A percentile compares a stretch with the other conserved stretches of the same genome.
phyloP scores from a whole-genome alignment of 495 filamentous ascomycete genomes.

The Tuber brumale region DNA sequence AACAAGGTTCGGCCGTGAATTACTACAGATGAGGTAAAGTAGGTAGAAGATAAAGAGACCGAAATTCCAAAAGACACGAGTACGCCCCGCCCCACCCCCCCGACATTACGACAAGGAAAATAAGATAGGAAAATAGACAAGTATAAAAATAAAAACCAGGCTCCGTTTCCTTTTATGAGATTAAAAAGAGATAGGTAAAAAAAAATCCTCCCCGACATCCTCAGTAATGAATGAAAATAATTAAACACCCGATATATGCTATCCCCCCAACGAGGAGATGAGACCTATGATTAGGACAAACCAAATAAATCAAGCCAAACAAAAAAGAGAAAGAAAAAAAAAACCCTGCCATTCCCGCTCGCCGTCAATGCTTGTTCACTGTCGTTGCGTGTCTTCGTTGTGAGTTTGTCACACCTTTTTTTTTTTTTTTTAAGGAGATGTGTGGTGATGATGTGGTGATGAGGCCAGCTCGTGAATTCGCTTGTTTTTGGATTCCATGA shows the following conservation, averaged over 20 bases:
- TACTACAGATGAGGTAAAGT: constrained; percentile 12
- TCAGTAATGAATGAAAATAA: background rate
- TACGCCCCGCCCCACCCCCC: constrained; percentile 1
- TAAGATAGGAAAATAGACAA: constrained; percentile 9
- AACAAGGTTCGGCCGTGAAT: constrained; percentile 1
- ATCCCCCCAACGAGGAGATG: background rate
- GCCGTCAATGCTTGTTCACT: constrained; percentile 2
- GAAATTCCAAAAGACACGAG: constrained; percentile 16
- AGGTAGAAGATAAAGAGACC: constrained; percentile 8
- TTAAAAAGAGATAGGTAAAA: constrained; percentile 2
- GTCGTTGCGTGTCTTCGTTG: background rate
- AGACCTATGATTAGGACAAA: constrained; percentile 15
- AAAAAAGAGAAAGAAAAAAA: background rate
- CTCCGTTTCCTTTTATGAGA: constrained; percentile 15
- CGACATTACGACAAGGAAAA: constrained; percentile 8
- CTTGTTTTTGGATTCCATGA: background rate
- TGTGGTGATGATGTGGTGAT: background rate
- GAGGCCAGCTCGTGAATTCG: background rate
- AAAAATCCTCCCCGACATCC: background rate
- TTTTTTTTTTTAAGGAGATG: background rate
- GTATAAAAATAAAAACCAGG: constrained; percentile 18
- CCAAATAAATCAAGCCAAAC: background rate
- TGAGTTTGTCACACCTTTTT: background rate
- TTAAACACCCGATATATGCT: constrained; percentile 16
- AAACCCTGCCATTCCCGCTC: background rate